Evolutionary conservation across 352 stramenopile species (phyloP), one percentile per base, ranked within the genome.

Genomic region (Globisporangium emineosum): DNA sequence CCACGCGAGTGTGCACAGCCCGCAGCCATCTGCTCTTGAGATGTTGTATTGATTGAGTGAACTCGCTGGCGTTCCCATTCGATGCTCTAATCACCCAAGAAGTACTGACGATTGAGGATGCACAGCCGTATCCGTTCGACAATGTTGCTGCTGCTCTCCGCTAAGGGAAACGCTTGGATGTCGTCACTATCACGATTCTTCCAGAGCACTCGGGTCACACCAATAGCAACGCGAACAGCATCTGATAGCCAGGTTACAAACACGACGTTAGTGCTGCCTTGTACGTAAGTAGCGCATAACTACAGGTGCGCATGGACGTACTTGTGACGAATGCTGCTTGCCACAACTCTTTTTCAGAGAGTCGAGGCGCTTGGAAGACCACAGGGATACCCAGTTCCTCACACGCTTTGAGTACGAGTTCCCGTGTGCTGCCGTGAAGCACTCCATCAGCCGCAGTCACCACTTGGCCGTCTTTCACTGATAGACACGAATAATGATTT

Each of bases 261-360:
- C n/a, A n/a, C n/a, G n/a, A n/a, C n/a, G n/a, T n/a, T n/a, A n/a
- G n/a, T n/a, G n/a, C 5, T 5, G 17, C 25, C 42, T 21, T 12
- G 49, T n/a, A 29, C n/a, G n/a, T n/a, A n/a, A n/a, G n/a, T n/a
- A n/a, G n/a, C 49, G 5, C 27, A 56, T 35, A 35, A 35, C 5
- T 56, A 21, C 9, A 2, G 27, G 29, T 17, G 54, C 19, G 5
- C 21, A n/a, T 59, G 52, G 12, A 71, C 73, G 52, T 73, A 90
- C 86, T 94, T 23, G 86, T 93, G 35, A 91, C 69, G 53, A 94
- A 94, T 0, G 86, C 83, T 3, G 73, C 83, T 13, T 86, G 62
- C 86, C 86, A 94, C 4, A 33, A 64, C 0, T 58, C 52, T n/a
- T 72, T 60, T 45, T 93, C 79, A 10, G 77, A 81, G 13, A 90